Base-by-base conservation (phyloP, 2,329 filamentous ascomycete genomes). In the Xylaria sp. region DNA sequence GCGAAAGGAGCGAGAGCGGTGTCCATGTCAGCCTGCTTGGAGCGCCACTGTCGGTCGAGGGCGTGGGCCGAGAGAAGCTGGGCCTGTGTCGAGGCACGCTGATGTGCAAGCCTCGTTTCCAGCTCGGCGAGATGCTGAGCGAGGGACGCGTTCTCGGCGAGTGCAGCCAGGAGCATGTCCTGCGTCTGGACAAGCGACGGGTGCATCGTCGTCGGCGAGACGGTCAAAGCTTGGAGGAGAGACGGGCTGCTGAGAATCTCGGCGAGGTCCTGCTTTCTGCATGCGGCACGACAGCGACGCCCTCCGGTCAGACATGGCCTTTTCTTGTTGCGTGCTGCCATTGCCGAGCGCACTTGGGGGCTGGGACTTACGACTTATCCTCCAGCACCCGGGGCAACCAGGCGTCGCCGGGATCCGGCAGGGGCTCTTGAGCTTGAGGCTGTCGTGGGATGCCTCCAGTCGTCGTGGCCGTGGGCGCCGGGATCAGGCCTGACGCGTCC, bases 21-120 rank as follows among this genome's bases (percentile, higher is more conserved):
- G 79, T 98, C 96, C 88, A 97, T 96, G 75, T 96, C 94, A 1
- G 89, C 86, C 80, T 98, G 93, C 80, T 96, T 97, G 74, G 92
- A 89, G 65, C 91, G 89, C 93, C 96, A 98, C 77, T 95, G 91
- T n/a, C 94, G 89, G 82, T 98, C 96, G 18, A 98, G 88, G 1
- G 93, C 92, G 76, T 95, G 92, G 25, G 96, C 89, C 12, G 93
- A 88, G 0, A 98, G 86, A 0, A 98, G 88, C 68, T 94, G 91
- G 3, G 93, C 91, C 78, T 97, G 94, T 0, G 93, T 92, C 1
- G 87, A 85, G 34, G 89, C 86, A 65, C 95, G 91, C 76, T 91
- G 87, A 72, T 86, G 86, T 4, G 81, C 77, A 6, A 91, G 82
- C 20, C 82, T 84, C 32, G 82, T 75, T 78, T 93, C 91, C 6